Evolutionary conservation across 2,329 filamentous ascomycete genomes (phyloP), one percentile per base, ranked within the genome.

Genomic region (Hypocreales sp.): DNA sequence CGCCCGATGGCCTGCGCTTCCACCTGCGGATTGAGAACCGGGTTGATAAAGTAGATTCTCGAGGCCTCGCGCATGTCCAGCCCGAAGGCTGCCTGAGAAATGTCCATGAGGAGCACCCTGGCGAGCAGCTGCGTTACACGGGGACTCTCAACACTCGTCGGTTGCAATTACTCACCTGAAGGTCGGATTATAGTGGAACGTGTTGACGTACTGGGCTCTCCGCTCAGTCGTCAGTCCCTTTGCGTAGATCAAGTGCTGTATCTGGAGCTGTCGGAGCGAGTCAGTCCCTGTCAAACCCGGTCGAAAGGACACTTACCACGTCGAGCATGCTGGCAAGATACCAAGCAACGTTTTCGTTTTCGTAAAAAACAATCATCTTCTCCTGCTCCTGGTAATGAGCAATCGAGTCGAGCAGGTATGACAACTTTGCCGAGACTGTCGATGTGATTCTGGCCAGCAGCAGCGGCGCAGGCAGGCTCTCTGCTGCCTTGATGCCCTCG

Each of bases 341-440:
- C 49, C 71, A 92, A 1, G 83, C 86, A 3, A 79, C 66, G 39
- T 92, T 87, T 33, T 90, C 79, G 18, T 79, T 78, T 34, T 92
- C 83, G 47, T 93, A 94, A 48, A 95, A 95, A 8, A 94, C 67
- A 28, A 94, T 71, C 4, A 92, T 90, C 50, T 94, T 92, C 42
- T 93, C 84, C 0, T 65, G 53, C 1, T 61, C 50, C 28, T 90
- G 71, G 34, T 86, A 61, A 28, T 66, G 58, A 5, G 74, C 50
- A 9, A 94, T 72, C 18, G 70, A 64, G 29, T 84, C 77, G 12
- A 93, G 56, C 5, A 94, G 58, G 42, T 94, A 93, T 3, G 79
- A 86, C 3, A 94, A 60, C 49, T 95, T 95, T 0, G 80, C 73
- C 0, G 86, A 94, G 0, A 74, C 71, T 0, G 86, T 93, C 4